phyloP scores from a whole-genome alignment of 148 eudicot species.

The Chenopodium berlandieri region DNA sequence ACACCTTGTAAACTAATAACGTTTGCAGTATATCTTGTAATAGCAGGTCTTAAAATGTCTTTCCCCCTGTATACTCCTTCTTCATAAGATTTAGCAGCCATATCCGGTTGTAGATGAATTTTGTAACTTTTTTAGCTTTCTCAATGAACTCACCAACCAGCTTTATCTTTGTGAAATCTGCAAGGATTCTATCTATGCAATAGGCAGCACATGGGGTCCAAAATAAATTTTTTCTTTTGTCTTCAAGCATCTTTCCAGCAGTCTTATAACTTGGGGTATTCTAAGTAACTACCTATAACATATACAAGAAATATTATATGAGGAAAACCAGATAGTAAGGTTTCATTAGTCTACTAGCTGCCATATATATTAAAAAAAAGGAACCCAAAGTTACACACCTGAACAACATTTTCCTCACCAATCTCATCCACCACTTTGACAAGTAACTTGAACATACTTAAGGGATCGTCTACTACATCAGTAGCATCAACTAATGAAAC shows the following conservation, averaged over 20 bases:
- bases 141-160: constrained; percentile 73
- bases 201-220: constrained; percentile 93
- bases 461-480: constrained; percentile 58
- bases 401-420: constrained; percentile 91
- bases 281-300: constrained; percentile 73
- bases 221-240: constrained; percentile 65
- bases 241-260: constrained; percentile 98
- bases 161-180: constrained; percentile 69
- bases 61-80: constrained; percentile 78
- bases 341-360: background rate
- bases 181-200: constrained; percentile 75
- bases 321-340: background rate
- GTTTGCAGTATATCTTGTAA: constrained; percentile 61
- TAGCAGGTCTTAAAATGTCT: constrained; percentile 72
- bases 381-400: constrained; percentile 46
- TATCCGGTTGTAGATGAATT: constrained; percentile 71
- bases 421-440: constrained; percentile 84
- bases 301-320: background rate
- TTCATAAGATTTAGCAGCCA: constrained; percentile 76
- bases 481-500: constrained; percentile 78
- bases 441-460: constrained; percentile 62
- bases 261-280: constrained; percentile 69
- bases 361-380: too few species aligned
- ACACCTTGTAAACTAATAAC: constrained; percentile 65
- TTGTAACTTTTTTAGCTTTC: constrained; percentile 75